Base-by-base conservation (phyloP, 2,329 filamentous ascomycete species). In the Diatrype stigma region DNA sequence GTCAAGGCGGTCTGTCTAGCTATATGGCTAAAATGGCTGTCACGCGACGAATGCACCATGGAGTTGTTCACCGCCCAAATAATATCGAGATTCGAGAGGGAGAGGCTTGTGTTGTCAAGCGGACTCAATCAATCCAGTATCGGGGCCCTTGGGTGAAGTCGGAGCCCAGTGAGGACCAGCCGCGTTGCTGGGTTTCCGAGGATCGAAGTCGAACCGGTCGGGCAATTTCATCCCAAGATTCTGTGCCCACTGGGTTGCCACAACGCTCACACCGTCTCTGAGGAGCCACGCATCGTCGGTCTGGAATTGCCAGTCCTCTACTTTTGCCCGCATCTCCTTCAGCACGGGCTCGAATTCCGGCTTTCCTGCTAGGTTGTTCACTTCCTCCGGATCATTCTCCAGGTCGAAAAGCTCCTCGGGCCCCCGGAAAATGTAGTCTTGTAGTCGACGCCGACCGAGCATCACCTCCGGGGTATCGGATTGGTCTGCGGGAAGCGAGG, bases 331-430 rank as follows among this genome's bases (percentile, higher is more conserved):
- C 60, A 73, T 61, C 21, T 64, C 56, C 6, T 59, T 35, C 28
- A 77, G 53, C 2, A 67, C 52, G 6, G 58, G 54, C 21, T 54
- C 38, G 45, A 74, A 61, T 26, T 63, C 58, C 0, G 60, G 47
- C 40, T 17, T 44, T 11, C 22, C 40, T 11, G 69, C 72, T 8
- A 79, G 61, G 54, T 78, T 77, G 2, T 64, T 51, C 2, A 79
- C 63, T 58, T 80, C 76, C 8, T 67, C 56, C 0, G 75, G 72
- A 56, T 80, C 76, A 0, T 54, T 54, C 8, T 73, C 66, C 8
- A 78, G 56, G 52, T 78, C 74, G 52, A 72, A 78, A 1, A 78
- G 61, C 57, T 78, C 71, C 51, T 78, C 75, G 0, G 73, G 40
- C 19, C 40, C 14, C 61, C 75, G 70, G 46, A 63, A 70, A 49